Base-by-base conservation (phyloP, 2,329 filamentous ascomycete genomes). In the Penicillium hesseltinei region DNA sequence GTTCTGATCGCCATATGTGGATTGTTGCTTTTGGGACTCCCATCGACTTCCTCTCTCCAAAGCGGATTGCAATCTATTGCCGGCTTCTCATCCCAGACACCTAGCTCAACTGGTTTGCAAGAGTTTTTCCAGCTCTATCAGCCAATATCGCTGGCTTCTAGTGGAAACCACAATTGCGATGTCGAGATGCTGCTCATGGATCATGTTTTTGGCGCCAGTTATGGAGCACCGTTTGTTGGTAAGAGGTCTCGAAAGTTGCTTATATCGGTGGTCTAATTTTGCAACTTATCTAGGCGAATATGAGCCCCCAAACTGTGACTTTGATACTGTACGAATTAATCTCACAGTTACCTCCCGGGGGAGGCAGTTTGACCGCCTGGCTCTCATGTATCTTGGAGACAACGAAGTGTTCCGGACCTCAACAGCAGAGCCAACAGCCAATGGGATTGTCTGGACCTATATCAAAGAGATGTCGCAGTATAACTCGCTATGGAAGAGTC, bases 401-500 rank as follows among this genome's bases (percentile, higher is more conserved):
- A 85, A 84, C 10, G 90, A 95, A 71, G 81, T 95, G n/a, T 94
- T 89, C 80, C 81, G 90, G 25, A 92, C 90, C 2, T 92, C 89
- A 5, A 95, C 91, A 1, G 89, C 90, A 4, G 89, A 95, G 75
- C 90, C 91, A 1, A 90, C 85, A 0, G 63, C 76, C 5, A 81
- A 81, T 23, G 90, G 90, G 7, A 92, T 94, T 60, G 77, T 82
- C 44, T 93, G 89, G 88, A 86, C 83, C 0, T 91, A 90, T 69
- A 77, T 87, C 54, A 94, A 93, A 73, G 90, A 95, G 69, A 86
- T 92, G 84, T 89, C 88, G 1, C 80, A 83, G 52, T 92, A 87
- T 69, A 75, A 88, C 17, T 79, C 83, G 4, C 76, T 94, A 13
- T 92, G 90, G 84, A 85, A 82, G 61, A 65, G 80, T 47, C 81